These are phyloP conservation scores for Vachellia collinsii DNA, from an alignment of 306 rosid genomes.

Conservation along the genomic window DNA sequence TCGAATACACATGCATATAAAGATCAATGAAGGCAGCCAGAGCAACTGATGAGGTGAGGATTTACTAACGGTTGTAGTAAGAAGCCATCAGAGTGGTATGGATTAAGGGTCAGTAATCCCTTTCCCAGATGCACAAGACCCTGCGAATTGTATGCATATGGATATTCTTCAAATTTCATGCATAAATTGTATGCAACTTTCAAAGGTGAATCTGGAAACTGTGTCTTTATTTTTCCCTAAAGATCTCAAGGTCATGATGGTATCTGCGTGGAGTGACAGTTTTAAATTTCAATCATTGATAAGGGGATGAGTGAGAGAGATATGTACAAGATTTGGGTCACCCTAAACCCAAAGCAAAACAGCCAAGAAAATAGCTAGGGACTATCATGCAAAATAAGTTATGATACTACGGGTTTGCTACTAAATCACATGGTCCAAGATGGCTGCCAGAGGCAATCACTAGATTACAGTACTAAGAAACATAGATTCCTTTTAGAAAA, in stretches of 20 bases:
- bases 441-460: not conserved
- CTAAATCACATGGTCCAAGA: too few species aligned
- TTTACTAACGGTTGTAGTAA: constrained; percentile 74
- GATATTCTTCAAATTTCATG: constrained; percentile 76
- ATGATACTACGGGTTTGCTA: too few species aligned
- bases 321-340: not conserved
- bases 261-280: too few species aligned
- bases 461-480: not conserved
- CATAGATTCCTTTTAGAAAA: not conserved
- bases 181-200: constrained; percentile 72
- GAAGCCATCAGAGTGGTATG: constrained; percentile 90
- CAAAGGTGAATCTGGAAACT: constrained; percentile 9
- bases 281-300: too few species aligned
- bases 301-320: not conserved
- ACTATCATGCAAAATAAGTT: too few species aligned
- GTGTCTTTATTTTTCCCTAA: too few species aligned
- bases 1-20: not conserved
- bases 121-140: constrained; percentile 96
- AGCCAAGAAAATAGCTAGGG: not conserved
- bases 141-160: constrained; percentile 90
- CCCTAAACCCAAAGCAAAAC: not conserved
- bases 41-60: not conserved
- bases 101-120: constrained; percentile 85
- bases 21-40: not conserved
- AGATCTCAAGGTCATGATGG: too few species aligned